phyloP scores from a whole-genome alignment of 2,329 filamentous ascomycete species.

The Stachybotrys chlorohalonatus region DNA sequence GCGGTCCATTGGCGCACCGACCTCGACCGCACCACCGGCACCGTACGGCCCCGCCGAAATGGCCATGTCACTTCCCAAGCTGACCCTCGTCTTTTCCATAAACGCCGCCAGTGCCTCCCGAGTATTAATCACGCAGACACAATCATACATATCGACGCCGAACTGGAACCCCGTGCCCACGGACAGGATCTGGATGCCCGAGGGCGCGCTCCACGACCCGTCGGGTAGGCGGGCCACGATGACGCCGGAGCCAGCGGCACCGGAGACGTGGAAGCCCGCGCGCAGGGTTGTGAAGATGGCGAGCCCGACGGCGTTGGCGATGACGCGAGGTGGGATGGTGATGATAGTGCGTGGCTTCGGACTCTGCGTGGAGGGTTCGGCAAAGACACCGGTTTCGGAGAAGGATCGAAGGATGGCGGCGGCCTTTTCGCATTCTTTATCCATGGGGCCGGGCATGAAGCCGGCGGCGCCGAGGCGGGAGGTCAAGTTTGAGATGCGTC shows the following conservation, averaged over 20 bases:
- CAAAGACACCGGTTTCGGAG: slow-evolving; percentile 57
- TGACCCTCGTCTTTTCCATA: slow-evolving; percentile 62
- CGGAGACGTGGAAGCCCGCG: slow-evolving; percentile 55
- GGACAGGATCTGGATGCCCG: slow-evolving; percentile 73
- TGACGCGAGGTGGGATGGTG: slow-evolving; percentile 49
- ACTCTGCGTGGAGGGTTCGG: slow-evolving; percentile 22
- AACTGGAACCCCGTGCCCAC: slow-evolving; percentile 71
- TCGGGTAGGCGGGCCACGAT: slow-evolving; percentile 53
- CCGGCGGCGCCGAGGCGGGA: slow-evolving; percentile 63
- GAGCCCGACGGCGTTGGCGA: slow-evolving; percentile 56
- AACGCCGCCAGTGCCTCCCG: slow-evolving; percentile 68
- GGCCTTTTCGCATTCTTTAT: slow-evolving; percentile 87
- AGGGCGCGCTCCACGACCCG: slow-evolving; percentile 70
- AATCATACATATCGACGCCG: slow-evolving; percentile 83
- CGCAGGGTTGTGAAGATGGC: slow-evolving; percentile 67
- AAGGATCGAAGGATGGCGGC: slow-evolving; percentile 77
- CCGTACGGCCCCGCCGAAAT: slow-evolving; percentile 63
- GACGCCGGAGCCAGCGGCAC: slow-evolving; percentile 58
- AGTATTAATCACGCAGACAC: slow-evolving; percentile 78
- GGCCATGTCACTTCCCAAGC: slow-evolving; percentile 69
- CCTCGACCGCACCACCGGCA: slow-evolving; percentile 66
- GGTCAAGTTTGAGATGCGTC: slow-evolving; percentile 20
- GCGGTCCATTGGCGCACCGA: slow-evolving; percentile 16
- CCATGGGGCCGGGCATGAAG: slow-evolving; percentile 77
- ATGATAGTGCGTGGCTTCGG: slow-evolving; percentile 37